Evolutionary conservation across 208 protist genomes (phyloP).

Genomic region (Acanthamoeba divionensis): DNA sequence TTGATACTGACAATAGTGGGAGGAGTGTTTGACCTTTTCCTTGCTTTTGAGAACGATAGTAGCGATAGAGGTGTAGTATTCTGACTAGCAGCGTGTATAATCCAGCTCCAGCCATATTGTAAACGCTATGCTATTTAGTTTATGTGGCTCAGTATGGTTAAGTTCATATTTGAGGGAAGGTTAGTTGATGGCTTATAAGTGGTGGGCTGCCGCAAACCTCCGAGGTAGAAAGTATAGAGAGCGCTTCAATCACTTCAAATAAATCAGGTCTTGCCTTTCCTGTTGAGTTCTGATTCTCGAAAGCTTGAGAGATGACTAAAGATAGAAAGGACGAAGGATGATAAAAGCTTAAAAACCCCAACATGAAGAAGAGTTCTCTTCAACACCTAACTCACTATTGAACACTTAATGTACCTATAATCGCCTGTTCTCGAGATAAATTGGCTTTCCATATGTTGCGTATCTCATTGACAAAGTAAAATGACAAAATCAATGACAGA

Average conservation of each 20-base stretch:
- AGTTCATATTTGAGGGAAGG: background rate
- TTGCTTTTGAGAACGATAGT: background rate
- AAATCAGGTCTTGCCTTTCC: too few species aligned
- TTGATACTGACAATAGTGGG: too few species aligned
- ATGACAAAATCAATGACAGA: conserved; percentile 8
- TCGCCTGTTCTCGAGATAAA: background rate
- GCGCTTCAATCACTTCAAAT: too few species aligned
- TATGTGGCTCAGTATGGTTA: background rate
- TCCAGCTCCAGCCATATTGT: conserved; percentile 1
- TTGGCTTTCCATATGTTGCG: background rate
- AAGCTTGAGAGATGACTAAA: too few species aligned
- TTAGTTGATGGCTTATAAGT: background rate
- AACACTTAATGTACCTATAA: too few species aligned
- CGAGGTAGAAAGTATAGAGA: conserved; percentile 2
- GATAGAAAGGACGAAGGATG: too few species aligned
- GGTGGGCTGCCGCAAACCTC: background rate
- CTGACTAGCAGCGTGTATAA: conserved; percentile 1
- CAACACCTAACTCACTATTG: too few species aligned
- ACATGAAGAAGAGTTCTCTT: too few species aligned
- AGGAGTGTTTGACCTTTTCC: background rate
- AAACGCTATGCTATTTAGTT: background rate
- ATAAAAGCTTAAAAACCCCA: too few species aligned
- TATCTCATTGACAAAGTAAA: conserved; percentile 28
- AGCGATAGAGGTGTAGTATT: conserved; percentile 22
- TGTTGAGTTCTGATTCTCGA: too few species aligned